Evolutionary conservation across 176 grass and related monocot genomes (phyloP).

Genomic region (Themeda triandra): DNA sequence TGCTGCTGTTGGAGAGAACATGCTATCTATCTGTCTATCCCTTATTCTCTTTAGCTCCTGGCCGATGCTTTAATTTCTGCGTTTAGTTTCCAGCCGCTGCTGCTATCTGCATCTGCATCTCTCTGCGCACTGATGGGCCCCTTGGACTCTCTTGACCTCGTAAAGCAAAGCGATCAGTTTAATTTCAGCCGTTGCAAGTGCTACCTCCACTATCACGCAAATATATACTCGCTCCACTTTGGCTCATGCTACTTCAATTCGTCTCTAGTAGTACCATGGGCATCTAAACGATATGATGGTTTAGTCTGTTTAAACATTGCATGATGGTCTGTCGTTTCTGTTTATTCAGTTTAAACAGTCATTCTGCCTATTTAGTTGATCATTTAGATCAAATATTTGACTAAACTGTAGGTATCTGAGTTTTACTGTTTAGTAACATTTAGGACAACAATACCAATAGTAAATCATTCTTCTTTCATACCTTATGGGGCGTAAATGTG

Average conservation of each 20-base stretch:
- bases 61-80: constrained; percentile 26
- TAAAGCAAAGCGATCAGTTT: not conserved
- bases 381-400: not conserved
- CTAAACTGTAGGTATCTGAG: too few relatives aligned
- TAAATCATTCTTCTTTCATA: too few relatives aligned
- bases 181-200: constrained; percentile 33
- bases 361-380: not conserved
- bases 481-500: not conserved
- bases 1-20: not conserved
- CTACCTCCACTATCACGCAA: not conserved
- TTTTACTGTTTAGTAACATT: too few relatives aligned
- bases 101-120: not conserved
- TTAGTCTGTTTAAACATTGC: too few relatives aligned
- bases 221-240: not conserved
- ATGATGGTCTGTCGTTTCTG: too few relatives aligned
- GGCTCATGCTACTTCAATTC: not conserved
- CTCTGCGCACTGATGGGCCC: not conserved
- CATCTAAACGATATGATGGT: not conserved
- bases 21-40: not conserved
- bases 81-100: not conserved
- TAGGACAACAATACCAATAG: too few relatives aligned
- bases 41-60: constrained; percentile 37
- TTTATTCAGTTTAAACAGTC: too few relatives aligned
- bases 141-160: not conserved
- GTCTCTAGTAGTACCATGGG: not conserved